These are phyloP conservation scores for Coemansia sp. DNA, from an alignment of 192 early-diverging fungal genomes.

Conservation along the genomic window DNA sequence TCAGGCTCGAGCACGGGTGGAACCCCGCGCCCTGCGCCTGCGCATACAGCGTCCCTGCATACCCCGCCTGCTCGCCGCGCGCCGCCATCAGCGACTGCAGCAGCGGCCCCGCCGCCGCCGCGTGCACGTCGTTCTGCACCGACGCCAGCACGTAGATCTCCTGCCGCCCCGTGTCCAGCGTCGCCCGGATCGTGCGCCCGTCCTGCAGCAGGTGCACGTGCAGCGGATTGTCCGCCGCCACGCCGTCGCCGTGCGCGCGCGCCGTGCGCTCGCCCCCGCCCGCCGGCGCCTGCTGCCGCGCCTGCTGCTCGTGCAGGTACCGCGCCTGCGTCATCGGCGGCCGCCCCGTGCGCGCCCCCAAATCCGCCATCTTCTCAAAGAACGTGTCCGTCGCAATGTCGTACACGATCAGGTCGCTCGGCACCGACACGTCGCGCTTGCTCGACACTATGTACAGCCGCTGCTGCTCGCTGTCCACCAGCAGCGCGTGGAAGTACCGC, in stretches of 20 bases:
- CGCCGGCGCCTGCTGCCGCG: constrained; percentile 9
- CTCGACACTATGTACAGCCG: constrained; percentile 88
- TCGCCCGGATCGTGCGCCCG: constrained; percentile 58
- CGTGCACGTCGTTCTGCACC: constrained; percentile 27
- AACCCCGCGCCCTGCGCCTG: constrained; percentile 24
- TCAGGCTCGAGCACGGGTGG: constrained; percentile 28
- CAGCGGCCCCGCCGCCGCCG: constrained; percentile 3
- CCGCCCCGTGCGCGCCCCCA: constrained; percentile 7
- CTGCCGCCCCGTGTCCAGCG: constrained; percentile 68
- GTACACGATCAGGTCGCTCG: constrained; percentile 80
- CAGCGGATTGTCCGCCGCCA: constrained; percentile 14
- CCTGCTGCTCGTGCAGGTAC: constrained; percentile 36
- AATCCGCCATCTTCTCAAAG: constrained; percentile 56
- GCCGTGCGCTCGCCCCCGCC: constrained; percentile 3
- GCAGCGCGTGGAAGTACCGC: constrained; percentile 88
- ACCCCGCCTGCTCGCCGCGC: constrained; percentile 13
- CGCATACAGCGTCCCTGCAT: constrained; percentile 1
- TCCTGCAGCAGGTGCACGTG: constrained; percentile 43
- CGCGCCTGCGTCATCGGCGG: constrained; percentile 38
- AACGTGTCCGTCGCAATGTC: constrained; percentile 75
- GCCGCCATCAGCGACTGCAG: constrained; percentile 20
- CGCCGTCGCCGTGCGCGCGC: constrained; percentile 11
- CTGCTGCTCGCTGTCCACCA: constrained; percentile 66
- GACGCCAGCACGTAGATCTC: constrained; percentile 79
- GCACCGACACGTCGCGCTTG: constrained; percentile 75